phyloP scores from a whole-genome alignment of 78 protist species.

The Pelomyxa schiedti region DNA sequence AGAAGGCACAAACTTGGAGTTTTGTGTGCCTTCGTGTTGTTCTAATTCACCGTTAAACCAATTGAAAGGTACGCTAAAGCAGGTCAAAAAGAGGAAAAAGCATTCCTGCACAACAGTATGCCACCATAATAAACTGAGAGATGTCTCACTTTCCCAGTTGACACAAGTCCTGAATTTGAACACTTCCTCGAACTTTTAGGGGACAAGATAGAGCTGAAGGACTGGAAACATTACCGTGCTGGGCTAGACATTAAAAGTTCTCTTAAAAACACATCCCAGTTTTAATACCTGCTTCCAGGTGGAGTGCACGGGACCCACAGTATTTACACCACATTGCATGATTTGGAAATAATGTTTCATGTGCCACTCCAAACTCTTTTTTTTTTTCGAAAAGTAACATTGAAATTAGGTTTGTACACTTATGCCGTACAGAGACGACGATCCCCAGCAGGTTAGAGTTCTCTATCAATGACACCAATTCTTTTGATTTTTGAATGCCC shows the following conservation, averaged over 20 bases:
- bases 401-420: too few species aligned
- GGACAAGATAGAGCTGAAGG: slow-evolving; percentile 19
- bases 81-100: background rate
- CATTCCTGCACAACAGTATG: background rate
- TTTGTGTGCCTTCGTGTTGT: too few species aligned
- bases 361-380: too few species aligned
- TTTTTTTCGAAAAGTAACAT: too few species aligned
- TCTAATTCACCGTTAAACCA: too few species aligned
- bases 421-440: slow-evolving; percentile 36
- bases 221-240: slow-evolving; percentile 39
- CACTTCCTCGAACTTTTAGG: slow-evolving; percentile 54
- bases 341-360: slow-evolving; percentile 61
- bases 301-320: slow-evolving; percentile 12
- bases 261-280: background rate
- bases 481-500: too few species aligned
- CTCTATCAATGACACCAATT: too few species aligned
- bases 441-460: slow-evolving; percentile 64
- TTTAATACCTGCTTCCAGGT: background rate
- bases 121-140: background rate
- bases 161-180: slow-evolving; percentile 14
- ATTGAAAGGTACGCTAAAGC: background rate
- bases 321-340: background rate
- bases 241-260: slow-evolving; percentile 53
- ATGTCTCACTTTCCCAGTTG: background rate
- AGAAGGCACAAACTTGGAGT: background rate